Evolutionary conservation across 371 early-diverging fungal genomes (phyloP).

Genomic region (Fennellomyces sp.): DNA sequence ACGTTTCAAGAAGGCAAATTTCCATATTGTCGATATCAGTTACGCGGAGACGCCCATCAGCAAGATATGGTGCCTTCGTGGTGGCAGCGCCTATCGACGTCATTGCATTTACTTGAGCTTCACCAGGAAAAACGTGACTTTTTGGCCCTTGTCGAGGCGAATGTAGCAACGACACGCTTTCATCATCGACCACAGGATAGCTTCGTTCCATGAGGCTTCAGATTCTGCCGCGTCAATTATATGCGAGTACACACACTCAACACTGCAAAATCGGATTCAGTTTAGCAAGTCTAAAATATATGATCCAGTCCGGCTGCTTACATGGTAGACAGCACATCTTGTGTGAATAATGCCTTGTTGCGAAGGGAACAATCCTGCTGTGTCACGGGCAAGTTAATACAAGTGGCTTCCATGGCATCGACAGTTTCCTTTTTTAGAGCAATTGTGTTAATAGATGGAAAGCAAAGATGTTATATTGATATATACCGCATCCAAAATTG

Average conservation of each 20-base stretch:
- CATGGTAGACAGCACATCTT: no score
- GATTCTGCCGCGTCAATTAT: background rate
- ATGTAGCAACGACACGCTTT: background rate
- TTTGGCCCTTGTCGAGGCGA: background rate
- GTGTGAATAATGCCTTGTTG: no score
- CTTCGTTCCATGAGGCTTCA: slow-evolving; percentile 4
- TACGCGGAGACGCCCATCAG: slow-evolving; percentile 7
- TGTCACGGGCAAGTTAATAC: no score
- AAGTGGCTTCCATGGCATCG: no score
- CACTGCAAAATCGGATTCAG: background rate
- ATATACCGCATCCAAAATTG: no score
- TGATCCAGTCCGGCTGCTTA: no score
- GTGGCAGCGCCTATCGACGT: slow-evolving; percentile 6
- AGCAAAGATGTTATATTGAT: no score
- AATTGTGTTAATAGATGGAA: no score
- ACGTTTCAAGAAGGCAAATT: slow-evolving; percentile 9
- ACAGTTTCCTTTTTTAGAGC: no score
- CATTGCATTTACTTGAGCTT: slow-evolving; percentile 8
- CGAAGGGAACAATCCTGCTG: no score
- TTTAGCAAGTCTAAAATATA: no score
- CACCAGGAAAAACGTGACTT: background rate
- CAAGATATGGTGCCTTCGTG: slow-evolving; percentile 4
- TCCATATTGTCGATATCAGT: background rate
- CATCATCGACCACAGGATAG: background rate
- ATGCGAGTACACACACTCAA: background rate